Evolutionary conservation across 1,284 basidiomycete species (phyloP).

Genomic region (Cryptococcus deneoformans): DNA sequence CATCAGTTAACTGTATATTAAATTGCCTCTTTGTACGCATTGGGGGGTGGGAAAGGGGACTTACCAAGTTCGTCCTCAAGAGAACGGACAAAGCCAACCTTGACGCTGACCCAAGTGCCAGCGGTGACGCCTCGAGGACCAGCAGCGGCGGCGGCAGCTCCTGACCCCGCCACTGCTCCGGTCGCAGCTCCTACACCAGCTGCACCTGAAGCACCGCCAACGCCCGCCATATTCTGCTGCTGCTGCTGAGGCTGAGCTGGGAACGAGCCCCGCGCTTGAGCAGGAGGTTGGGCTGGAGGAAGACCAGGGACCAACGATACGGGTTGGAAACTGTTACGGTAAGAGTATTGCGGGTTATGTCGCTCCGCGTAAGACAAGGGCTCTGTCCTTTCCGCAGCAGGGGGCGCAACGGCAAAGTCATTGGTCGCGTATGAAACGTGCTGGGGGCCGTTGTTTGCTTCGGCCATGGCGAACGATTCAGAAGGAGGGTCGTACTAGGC

Average conservation of each 20-base stretch:
- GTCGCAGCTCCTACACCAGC: constrained; percentile 14
- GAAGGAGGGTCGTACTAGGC: constrained; percentile 28
- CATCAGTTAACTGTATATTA: too few relatives aligned
- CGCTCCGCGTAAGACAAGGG: constrained; percentile 10
- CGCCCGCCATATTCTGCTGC: neutral
- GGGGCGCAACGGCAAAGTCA: constrained; percentile 3
- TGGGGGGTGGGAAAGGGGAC: constrained; percentile 6
- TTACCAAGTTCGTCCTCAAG: constrained; percentile 49
- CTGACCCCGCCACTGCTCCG: constrained; percentile 3
- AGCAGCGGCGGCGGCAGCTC: constrained; percentile 1
- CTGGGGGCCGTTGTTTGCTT: constrained; percentile 10
- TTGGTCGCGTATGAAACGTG: constrained; percentile 11
- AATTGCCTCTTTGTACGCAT: too few relatives aligned
- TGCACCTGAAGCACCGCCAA: constrained; percentile 14
- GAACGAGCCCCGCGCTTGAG: neutral
- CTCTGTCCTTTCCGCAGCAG: neutral
- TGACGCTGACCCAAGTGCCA: constrained; percentile 43
- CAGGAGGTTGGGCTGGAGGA: neutral
- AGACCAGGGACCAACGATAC: neutral
- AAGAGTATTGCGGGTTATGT: constrained; percentile 11
- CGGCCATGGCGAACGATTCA: constrained; percentile 35
- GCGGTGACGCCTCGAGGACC: constrained; percentile 25
- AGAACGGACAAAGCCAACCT: constrained; percentile 45
- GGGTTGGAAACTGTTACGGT: constrained; percentile 7
- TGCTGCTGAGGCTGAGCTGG: constrained; percentile 1